Evolutionary conservation across 2,329 filamentous ascomycete species (phyloP), one percentile per base, ranked within the genome.

Genomic region (Fusarium sp.): DNA sequence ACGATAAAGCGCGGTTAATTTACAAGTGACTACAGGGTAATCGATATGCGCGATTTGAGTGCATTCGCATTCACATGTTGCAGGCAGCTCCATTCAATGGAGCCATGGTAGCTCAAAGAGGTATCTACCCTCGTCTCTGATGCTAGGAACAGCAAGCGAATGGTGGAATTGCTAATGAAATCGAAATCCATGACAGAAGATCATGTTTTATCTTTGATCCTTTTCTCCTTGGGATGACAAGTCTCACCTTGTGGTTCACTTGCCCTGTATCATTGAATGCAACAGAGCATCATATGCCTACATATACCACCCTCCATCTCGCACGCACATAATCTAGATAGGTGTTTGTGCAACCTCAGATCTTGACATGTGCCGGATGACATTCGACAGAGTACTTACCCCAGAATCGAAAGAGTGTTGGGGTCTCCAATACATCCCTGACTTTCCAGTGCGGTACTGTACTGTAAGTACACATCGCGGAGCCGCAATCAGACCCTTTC

Each of bases 151-250:
- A 27, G 28, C 34, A 67, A 55, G 56, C 53, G 59, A 57, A 65
- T 60, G 46, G 59, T 43, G 41, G 23, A 47, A 65, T 62, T 62
- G 34, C 11, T 68, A 72, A 72, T 68, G 45, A 50, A 68, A 70
- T 74, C 55, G 45, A 57, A 73, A 63, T 65, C 50, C 40, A 46
- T 68, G 68, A 65, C 59, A 62, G 54, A 58, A 53, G 20, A 53
- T 41, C 40, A 25, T 11, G 7, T 53, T 60, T 43, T 71, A 67
- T 73, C 69, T 66, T 37, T 51, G 43, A 62, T 59, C 50, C 60
- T 54, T n/a, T 46, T 34, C 42, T 56, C 32, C 37, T 41, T 28
- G 56, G 46, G 48, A 54, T 51, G 56, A 59, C 46, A n/a, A 41
- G 53, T 55, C 25, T 63, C 53, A 56, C 37, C 16, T 69, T 42